Base-by-base conservation (phyloP, 441 rosid species). In the Populus tomentosa region DNA sequence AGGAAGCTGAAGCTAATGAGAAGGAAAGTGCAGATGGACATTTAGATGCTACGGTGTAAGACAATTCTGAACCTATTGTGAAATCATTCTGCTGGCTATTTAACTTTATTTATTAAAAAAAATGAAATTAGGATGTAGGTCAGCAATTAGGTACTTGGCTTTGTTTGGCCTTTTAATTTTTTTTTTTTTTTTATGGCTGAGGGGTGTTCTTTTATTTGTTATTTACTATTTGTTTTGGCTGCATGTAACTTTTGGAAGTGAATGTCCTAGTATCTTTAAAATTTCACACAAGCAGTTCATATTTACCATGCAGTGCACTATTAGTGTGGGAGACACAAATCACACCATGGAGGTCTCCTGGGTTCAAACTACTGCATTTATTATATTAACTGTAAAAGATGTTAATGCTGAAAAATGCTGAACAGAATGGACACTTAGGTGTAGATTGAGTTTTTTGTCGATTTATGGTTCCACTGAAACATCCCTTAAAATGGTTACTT, bases 11-110 rank as follows among this genome's bases (percentile, higher is more conserved):
- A 91, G 98, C 98, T 35, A 93, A 87, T 75, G 89, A 86, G 85
- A 90, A 91, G 90, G 93, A 92, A 81, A 88, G 90, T 73, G 91
- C 88, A 70, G 90, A 90, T 84, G 91, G 86, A 38, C 84, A 86
- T 36, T 73, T 78, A 77, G 85, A 84, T 74, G 80, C 88, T 38
- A 79, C 72, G 70, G 88, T 74, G 99, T 97, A 90, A 92, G 99
- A 80, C 76, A 62, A 77, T 78, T 82, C 65, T 84, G 53, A 81
- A 74, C 81, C 74, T 71, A 69, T 77, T 74, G 65, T 64, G 65
- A 73, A 72, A 74, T 67, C 72, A 68, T 68, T 40, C 46, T 28
- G 26, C 21, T 78, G 66, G 32, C 28, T 74, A 56, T 21, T 56
- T 59, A 24, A 20, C 23, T 10, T 53, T 30, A 30, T 42, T 10